Percentiles rank a stretch among this genome's conserved stretches.
Conservation (phyloP, 2,329 filamentous ascomycete species). For the Sclerotinia glacialis region DNA sequence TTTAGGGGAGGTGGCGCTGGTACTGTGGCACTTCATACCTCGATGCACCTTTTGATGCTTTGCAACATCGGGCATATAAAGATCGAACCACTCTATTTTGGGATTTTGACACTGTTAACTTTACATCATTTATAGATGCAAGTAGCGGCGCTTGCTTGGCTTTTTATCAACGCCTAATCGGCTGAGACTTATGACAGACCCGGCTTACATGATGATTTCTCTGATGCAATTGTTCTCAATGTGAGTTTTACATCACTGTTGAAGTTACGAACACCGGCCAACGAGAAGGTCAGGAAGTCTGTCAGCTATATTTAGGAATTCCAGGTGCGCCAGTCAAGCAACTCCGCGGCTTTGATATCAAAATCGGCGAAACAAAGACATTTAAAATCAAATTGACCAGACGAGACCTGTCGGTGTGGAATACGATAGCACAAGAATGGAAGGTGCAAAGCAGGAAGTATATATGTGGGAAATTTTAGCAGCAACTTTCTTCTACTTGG, state of each 20-base stretch:
- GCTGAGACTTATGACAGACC: background rate
- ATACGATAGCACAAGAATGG: background rate
- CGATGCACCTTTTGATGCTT: too few species aligned
- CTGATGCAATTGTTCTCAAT: slow-evolving; percentile 47
- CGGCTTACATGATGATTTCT: background rate
- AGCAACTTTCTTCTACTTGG: background rate
- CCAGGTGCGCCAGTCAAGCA: background rate
- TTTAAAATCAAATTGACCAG: background rate
- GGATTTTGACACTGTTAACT: too few species aligned
- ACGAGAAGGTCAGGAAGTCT: background rate
- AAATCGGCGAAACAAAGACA: background rate
- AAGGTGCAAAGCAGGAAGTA: background rate
- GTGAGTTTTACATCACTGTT: slow-evolving; percentile 41
- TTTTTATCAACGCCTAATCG: background rate
- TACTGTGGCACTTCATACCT: too few species aligned
- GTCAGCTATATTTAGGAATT: background rate
- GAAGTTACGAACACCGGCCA: background rate
- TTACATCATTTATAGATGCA: too few species aligned
- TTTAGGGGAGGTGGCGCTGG: too few species aligned
- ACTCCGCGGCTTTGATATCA: background rate
- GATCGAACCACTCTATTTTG: too few species aligned
- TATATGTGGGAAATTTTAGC: background rate
- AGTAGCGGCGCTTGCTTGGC: too few species aligned
- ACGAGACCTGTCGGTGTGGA: background rate
- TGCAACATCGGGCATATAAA: too few species aligned